Evolutionary conservation across 805 yeast species (phyloP), one percentile per base, ranked within the genome.

Genomic region (Candida endomychidarum): DNA sequence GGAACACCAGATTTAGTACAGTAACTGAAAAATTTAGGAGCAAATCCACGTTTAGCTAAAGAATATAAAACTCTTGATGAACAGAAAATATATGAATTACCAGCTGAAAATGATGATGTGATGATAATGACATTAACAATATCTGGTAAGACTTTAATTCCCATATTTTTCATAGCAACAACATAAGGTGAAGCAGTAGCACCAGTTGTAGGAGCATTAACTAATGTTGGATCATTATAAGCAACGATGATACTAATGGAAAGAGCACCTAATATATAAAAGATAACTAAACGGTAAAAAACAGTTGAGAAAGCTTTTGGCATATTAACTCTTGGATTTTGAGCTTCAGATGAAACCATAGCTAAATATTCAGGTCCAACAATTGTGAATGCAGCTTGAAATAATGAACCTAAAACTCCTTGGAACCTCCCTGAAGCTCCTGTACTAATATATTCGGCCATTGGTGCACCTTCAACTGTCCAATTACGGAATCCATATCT

Each of bases 71-170:
- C 70, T 54, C 78, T 61, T 5, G 88, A 75, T 0, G 91, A 81
- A 44, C 88, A 80, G 54, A 78, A 86, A 26, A 85, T 76, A 56
- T 80, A 83, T 1, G 91, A 83, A 57, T 86, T 86, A 38, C 95
- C 96, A 2, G 95, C 89, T 25, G 89, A 81, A 49, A 86, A 82
- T 0, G 90, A 83, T 1, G 93, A 76, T 4, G 86, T 70, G 40
- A 88, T 70, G 39, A 88, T 72, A 18, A 86, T 76, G 1, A 78
- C 93, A 60, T 88, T 88, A 42, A 88, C 88, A 44, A 88, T 72
- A 53, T 81, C 77, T 21, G 95, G 95, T 34, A 87, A 67, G 0
- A 75, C 81, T 20, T 67, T 75, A 40, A 88, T 83, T 1, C 77
- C 74, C 53, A 86, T 63, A 40, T 70, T 72, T 41, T 65, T 61